These are phyloP conservation scores for Trichoderma asperelloides DNA, from an alignment of 495 filamentous ascomycete genomes.

Conservation along the genomic window DNA sequence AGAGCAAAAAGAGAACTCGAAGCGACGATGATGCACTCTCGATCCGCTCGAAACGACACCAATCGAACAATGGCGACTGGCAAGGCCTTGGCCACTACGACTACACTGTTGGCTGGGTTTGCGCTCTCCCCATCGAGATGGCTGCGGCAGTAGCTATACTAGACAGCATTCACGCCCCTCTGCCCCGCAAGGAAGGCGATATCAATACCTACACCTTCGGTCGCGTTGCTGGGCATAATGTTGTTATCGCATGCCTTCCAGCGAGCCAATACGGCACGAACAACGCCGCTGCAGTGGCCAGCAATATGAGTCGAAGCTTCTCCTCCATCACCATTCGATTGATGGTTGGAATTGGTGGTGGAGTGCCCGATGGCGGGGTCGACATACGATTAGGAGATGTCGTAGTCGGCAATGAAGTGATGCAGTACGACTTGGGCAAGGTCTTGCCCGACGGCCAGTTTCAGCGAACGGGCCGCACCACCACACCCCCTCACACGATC, in stretches of 20 bases:
- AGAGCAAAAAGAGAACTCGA: background rate
- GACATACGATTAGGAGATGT: slow-evolving; percentile 37
- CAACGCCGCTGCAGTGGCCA: slow-evolving; percentile 23
- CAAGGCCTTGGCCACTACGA: slow-evolving; percentile 16
- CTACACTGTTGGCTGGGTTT: slow-evolving; percentile 44
- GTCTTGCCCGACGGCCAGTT: slow-evolving; percentile 18
- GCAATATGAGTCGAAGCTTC: slow-evolving; percentile 26
- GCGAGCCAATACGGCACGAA: slow-evolving; percentile 18
- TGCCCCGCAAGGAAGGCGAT: slow-evolving; percentile 10
- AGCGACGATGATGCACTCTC: background rate
- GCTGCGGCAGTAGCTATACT: slow-evolving; percentile 38
- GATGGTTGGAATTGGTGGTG: slow-evolving; percentile 37
- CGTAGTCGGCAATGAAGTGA: slow-evolving; percentile 33
- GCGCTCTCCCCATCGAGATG: slow-evolving; percentile 35
- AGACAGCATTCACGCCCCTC: slow-evolving; percentile 25
- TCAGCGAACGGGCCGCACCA: slow-evolving; percentile 28
- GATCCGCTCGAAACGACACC: background rate
- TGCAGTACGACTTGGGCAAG: slow-evolving; percentile 37
- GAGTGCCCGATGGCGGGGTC: slow-evolving; percentile 21
- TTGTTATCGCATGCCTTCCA: slow-evolving; percentile 35
- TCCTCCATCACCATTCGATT: slow-evolving; percentile 26
- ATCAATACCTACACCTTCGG: slow-evolving; percentile 28
- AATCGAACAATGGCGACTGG: background rate
- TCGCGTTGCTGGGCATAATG: slow-evolving; percentile 23
- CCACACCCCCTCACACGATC: slow-evolving; percentile 11